Evolutionary conservation across 1,139 yeast genomes (phyloP), one percentile per base, ranked within the genome.

Genomic region (Pichia sp.): DNA sequence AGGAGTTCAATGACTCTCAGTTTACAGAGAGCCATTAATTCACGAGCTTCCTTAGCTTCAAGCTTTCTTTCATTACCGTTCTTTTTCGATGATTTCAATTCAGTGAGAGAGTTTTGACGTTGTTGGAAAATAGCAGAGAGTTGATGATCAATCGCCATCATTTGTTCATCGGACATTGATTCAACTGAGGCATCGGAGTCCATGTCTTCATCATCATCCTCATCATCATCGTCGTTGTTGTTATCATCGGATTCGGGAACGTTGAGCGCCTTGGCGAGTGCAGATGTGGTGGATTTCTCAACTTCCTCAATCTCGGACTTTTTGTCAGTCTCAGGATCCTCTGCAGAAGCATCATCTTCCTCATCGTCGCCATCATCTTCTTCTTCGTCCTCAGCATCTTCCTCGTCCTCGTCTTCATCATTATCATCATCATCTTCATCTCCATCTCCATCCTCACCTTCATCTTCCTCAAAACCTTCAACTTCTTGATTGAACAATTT

Each of bases 101-200:
- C 59, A 14, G 37, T 30, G 37, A 82, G 56, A 0, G 84, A 80
- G 40, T 72, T 74, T 48, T 77, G 75, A 53, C 93, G 74, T 51
- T 87, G 91, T 50, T 81, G 76, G 67, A 91, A 91, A 40, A 91
- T 91, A 38, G 72, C 73, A 0, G 96, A 75, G 23, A 91, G 65
- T 43, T 86, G 93, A 20, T 71, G 86, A 56, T 91, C 98, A 55
- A 91, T 73, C 13, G 91, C 94, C 78, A 88, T 77, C 99, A 91
- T 91, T 57, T 87, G 88, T 49, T 88, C 97, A 56, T 91, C 99
- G 48, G 91, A 93, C 94, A 86, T 83, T 3, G 87, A 75, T 44
- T 84, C 94, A 6, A 66, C 72, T 3, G 71, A 68, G 22, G 59
- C 64, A 7, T 58, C 63, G n/a, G 50, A 58, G 3, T 60, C 66